Percentiles rank a stretch among this genome's conserved stretches.
Evolutionary conservation across 768 basidiomycete genomes (phyloP).

Genomic region (Mycena leptocephala): DNA sequence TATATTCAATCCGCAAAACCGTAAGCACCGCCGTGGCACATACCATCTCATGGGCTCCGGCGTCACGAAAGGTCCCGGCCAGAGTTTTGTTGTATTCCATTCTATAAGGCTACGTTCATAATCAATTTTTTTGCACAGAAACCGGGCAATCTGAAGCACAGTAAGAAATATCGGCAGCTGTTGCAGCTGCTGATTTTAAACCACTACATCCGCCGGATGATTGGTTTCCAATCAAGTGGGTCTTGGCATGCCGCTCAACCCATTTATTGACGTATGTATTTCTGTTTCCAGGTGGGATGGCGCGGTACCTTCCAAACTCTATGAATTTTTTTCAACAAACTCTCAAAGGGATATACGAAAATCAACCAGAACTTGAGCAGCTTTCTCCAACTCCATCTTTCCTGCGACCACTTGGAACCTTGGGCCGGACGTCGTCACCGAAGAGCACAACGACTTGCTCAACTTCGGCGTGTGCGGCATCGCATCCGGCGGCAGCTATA

Average conservation of each 20-base stretch:
- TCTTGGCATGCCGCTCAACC: not conserved
- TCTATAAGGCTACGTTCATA: too few relatives aligned
- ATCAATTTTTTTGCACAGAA: not conserved
- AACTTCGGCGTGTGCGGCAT: not conserved
- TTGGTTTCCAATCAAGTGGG: not conserved
- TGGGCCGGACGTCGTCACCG: not conserved
- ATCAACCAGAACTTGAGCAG: not conserved
- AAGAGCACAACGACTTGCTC: not conserved
- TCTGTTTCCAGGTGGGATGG: not conserved
- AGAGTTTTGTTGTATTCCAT: not conserved
- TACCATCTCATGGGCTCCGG: not conserved
- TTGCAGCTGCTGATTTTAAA: not conserved
- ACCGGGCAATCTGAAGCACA: not conserved
- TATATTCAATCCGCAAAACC: not conserved
- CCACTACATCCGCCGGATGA: not conserved
- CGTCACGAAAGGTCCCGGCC: not conserved
- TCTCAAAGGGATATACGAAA: not conserved
- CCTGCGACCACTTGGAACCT: not conserved
- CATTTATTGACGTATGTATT: not conserved
- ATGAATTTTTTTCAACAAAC: not conserved
- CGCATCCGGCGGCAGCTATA: not conserved
- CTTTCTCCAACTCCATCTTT: not conserved
- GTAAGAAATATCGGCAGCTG: not conserved
- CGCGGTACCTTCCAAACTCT: not conserved
- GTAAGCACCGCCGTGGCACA: not conserved